Percentiles rank a stretch among this genome's conserved stretches.
phyloP scores from a whole-genome alignment of 2,329 filamentous ascomycete genomes.

The Neonectria hederae region DNA sequence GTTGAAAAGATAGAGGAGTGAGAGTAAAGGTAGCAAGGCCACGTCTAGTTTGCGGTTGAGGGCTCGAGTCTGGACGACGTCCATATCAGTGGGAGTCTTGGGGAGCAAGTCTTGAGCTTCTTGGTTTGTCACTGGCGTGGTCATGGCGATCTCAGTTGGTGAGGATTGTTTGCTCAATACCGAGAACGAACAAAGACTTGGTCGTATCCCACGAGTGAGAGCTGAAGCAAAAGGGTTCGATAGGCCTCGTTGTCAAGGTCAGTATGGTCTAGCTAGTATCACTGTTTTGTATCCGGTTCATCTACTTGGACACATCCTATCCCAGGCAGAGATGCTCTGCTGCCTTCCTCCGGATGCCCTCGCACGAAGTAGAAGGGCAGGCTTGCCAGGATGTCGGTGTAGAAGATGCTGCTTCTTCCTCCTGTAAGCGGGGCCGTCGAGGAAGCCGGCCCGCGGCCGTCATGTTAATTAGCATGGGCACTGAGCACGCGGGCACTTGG shows the following conservation, averaged over 20 bases:
- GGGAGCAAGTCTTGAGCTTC: background rate
- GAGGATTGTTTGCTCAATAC: background rate
- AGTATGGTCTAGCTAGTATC: background rate
- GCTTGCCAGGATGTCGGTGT: constrained; percentile 19
- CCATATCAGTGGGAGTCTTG: constrained; percentile 10
- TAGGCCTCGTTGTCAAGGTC: constrained; percentile 15
- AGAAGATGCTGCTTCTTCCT: constrained; percentile 7
- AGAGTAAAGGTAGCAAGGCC: constrained; percentile 50
- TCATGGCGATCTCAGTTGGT: background rate
- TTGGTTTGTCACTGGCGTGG: background rate
- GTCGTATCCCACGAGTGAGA: background rate
- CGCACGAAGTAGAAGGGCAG: background rate
- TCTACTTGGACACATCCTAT: background rate
- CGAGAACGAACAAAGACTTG: background rate
- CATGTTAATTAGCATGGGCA: constrained; percentile 24
- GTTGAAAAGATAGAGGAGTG: constrained; percentile 53
- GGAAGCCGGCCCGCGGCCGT: constrained; percentile 28
- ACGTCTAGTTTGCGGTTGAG: constrained; percentile 51
- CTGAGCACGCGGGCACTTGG: background rate
- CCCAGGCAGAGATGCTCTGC: constrained; percentile 5
- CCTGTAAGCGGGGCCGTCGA: constrained; percentile 32
- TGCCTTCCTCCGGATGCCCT: background rate
- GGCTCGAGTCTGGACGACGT: constrained; percentile 22
- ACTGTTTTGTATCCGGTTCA: constrained; percentile 12
- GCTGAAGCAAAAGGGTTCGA: background rate